Conservation (phyloP, 2,329 filamentous ascomycete species). For the Aureobasidium zeae region DNA sequence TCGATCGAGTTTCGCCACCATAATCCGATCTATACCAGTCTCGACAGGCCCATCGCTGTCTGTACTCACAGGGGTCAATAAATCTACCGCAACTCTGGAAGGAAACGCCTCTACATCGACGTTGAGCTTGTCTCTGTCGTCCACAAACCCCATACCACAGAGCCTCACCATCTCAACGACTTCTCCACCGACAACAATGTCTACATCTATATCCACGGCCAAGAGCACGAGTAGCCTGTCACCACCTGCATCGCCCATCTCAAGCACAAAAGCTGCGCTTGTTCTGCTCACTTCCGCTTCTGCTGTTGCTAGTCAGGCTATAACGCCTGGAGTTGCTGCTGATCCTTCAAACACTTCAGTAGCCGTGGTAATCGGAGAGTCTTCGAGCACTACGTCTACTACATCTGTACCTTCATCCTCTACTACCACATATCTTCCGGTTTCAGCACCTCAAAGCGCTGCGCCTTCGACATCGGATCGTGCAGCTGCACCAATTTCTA, state of each 20-base stretch:
- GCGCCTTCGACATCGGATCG: background rate
- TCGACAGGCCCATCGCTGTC: background rate
- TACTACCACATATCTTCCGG: background rate
- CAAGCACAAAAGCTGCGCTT: constrained; percentile 1
- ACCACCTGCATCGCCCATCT: background rate
- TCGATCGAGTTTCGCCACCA: background rate
- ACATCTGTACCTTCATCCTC: background rate
- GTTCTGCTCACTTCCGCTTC: constrained; percentile 1
- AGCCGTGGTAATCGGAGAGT: background rate
- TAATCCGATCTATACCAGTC: background rate
- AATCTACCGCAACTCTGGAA: constrained; percentile 1
- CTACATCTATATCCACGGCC: background rate
- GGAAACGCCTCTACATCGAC: background rate
- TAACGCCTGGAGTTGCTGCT: background rate
- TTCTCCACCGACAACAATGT: background rate
- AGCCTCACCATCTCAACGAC: background rate
- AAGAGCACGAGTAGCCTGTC: background rate
- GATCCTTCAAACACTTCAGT: background rate
- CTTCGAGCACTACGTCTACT: background rate
- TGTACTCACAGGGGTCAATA: background rate
- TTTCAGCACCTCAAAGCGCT: background rate
- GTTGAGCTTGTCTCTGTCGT: constrained; percentile 13
- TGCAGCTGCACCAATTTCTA: background rate
- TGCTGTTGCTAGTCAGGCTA: background rate
- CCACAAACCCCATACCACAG: background rate